A percentile compares a stretch with the other conserved stretches of the same genome.
phyloP scores from a whole-genome alignment of 371 early-diverging fungal genomes.

The Rhizomucor pusillus region DNA sequence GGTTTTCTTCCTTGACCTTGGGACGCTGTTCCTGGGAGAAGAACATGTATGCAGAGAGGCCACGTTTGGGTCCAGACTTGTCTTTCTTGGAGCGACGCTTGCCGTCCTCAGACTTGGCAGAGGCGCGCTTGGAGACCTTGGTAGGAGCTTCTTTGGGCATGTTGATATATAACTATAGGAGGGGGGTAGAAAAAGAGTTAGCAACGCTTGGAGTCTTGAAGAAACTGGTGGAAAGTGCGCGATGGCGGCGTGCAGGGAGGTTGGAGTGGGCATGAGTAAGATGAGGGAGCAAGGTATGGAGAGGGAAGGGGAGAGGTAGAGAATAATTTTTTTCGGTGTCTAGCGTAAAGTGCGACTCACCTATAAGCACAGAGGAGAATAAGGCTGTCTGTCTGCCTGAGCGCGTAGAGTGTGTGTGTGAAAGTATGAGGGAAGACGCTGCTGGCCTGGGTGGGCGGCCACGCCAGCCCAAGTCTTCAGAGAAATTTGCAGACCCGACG shows the following conservation, averaged over 20 bases:
- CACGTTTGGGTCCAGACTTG: constrained; percentile 79
- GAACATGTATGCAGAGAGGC: constrained; percentile 79
- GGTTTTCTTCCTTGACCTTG: constrained; percentile 71
- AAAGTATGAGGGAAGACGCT: not conserved
- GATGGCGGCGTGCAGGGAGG: no score
- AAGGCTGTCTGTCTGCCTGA: not conserved
- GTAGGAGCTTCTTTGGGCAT: constrained; percentile 29
- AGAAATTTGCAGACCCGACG: no score
- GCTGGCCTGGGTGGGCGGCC: not conserved
- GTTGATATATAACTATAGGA: not conserved
- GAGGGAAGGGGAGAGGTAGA: not conserved
- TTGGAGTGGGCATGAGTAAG: not conserved
- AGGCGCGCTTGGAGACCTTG: constrained; percentile 13
- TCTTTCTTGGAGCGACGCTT: constrained; percentile 55
- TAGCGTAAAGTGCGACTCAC: not conserved
- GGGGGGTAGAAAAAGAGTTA: not conserved
- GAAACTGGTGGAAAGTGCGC: no score
- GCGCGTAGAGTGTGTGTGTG: constrained; percentile 1
- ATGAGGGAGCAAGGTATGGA: not conserved
- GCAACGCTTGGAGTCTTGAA: not conserved
- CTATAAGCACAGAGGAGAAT: constrained; percentile 1
- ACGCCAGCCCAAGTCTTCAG: no score
- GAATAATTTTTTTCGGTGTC: not conserved
- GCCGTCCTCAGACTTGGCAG: constrained; percentile 26
- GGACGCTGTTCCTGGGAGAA: constrained; percentile 75